These are phyloP conservation scores for Ophiostoma ulmi DNA, from an alignment of 2,329 filamentous ascomycete genomes.

Conservation along the genomic window DNA sequence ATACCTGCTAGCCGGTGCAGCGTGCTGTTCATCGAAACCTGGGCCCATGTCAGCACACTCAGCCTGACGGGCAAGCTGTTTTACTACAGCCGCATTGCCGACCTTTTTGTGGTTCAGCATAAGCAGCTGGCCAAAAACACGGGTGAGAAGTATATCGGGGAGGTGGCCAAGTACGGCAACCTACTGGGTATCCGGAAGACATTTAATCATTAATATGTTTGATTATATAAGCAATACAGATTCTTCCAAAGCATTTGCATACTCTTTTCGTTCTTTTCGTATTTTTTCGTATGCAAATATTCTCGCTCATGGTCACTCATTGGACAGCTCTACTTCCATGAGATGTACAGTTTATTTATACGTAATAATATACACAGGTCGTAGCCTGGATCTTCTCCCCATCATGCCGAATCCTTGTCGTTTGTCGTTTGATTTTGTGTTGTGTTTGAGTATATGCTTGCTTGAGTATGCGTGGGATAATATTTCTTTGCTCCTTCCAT, in stretches of 20 bases:
- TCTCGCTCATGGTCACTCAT: background rate
- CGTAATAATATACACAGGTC: conserved; percentile 20
- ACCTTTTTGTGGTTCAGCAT: conserved; percentile 82
- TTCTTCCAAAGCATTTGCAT: background rate
- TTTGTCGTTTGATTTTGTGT: background rate
- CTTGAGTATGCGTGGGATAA: background rate
- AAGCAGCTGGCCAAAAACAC: conserved; percentile 51
- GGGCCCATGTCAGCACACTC: conserved; percentile 75
- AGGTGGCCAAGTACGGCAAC: conserved; percentile 28
- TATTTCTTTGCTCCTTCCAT: background rate
- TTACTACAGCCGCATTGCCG: conserved; percentile 57
- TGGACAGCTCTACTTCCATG: background rate
- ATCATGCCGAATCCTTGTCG: background rate
- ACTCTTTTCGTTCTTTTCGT: background rate
- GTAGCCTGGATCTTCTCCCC: conserved; percentile 9
- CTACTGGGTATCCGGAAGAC: conserved; percentile 30
- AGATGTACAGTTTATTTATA: conserved; percentile 6
- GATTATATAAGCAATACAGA: background rate
- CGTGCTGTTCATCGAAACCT: conserved; percentile 85
- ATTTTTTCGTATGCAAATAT: too few species aligned
- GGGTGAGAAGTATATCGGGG: conserved; percentile 33
- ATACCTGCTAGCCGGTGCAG: conserved; percentile 55
- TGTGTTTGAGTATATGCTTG: background rate
- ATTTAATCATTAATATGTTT: background rate
- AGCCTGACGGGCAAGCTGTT: conserved; percentile 82